phyloP scores from a whole-genome alignment of 768 basidiomycete species.

The Mycena epipterygia region DNA sequence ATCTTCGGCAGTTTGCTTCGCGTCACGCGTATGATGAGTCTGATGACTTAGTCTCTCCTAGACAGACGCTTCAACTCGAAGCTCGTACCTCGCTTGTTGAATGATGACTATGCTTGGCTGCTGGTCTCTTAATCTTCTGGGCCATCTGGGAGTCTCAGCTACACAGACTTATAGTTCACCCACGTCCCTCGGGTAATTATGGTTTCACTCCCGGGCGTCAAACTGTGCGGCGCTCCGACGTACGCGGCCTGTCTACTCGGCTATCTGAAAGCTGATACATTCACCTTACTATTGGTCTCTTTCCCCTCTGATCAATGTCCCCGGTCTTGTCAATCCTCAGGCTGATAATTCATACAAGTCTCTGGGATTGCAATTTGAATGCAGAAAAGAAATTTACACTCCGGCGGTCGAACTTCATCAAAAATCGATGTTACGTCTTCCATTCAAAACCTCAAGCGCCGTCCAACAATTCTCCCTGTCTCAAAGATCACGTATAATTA shows the following conservation, averaged over 20 bases:
- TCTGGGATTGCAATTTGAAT: conserved; percentile 1
- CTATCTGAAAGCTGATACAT: conserved; percentile 8
- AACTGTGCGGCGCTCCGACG: conserved; percentile 11
- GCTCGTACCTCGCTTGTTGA: too few species aligned
- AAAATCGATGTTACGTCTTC: conserved; percentile 6
- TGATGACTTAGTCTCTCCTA: too few species aligned
- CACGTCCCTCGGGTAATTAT: neutral
- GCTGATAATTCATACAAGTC: neutral
- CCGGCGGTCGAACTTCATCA: conserved; percentile 9
- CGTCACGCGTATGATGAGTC: too few species aligned
- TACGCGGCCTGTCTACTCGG: conserved; percentile 7
- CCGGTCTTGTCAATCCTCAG: neutral
- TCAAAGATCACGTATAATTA: conserved; percentile 9
- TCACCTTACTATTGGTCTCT: neutral
- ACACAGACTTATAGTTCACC: conserved; percentile 6
- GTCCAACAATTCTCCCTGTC: conserved; percentile 9
- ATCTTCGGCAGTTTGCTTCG: too few species aligned
- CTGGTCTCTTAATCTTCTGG: too few species aligned
- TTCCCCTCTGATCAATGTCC: neutral
- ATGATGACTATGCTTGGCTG: too few species aligned
- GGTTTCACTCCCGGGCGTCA: conserved; percentile 8
- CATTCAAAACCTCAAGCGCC: conserved; percentile 11
- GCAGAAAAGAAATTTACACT: neutral
- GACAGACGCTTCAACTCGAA: too few species aligned
- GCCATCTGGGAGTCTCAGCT: neutral